Evolutionary conservation across 2,329 filamentous ascomycete genomes (phyloP).

Genomic region (Xylaria sp.): DNA sequence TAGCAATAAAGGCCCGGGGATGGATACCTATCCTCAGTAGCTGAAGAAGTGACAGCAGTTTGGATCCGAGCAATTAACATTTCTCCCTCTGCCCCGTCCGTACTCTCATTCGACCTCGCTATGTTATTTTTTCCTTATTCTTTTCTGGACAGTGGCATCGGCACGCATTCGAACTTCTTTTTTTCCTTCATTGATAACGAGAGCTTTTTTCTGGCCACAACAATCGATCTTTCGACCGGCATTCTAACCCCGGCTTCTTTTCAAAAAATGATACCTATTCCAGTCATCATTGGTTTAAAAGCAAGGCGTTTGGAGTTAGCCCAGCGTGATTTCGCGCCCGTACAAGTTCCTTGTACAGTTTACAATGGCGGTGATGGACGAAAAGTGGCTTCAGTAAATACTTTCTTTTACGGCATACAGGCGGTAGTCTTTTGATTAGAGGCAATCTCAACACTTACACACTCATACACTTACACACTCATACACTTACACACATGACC

Average conservation of each 20-base stretch:
- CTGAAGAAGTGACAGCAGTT: constrained; percentile 29
- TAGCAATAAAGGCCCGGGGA: constrained; percentile 51
- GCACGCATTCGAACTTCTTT: constrained; percentile 1
- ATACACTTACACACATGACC: constrained; percentile 19
- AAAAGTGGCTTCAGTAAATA: constrained; percentile 14
- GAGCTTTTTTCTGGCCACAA: constrained; percentile 7
- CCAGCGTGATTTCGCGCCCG: constrained; percentile 15
- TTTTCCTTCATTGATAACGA: not conserved
- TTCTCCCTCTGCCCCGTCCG: constrained; percentile 10
- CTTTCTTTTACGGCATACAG: constrained; percentile 18
- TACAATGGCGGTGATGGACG: constrained; percentile 20
- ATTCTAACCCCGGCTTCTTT: constrained; percentile 1
- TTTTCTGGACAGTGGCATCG: constrained; percentile 2
- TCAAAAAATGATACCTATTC: constrained; percentile 7
- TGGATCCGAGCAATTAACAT: constrained; percentile 12
- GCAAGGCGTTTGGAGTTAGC: constrained; percentile 21
- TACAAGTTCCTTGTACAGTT: constrained; percentile 26
- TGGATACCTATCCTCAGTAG: constrained; percentile 44
- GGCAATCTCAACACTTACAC: constrained; percentile 18
- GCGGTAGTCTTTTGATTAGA: constrained; percentile 22
- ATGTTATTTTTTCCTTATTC: constrained; percentile 2
- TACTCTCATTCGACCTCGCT: constrained; percentile 8
- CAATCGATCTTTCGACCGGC: constrained; percentile 6
- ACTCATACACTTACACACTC: constrained; percentile 4
- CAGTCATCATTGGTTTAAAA: constrained; percentile 12